phyloP scores from a whole-genome alignment of 2,329 filamentous ascomycete species.

The Fusarium verticillioides region DNA sequence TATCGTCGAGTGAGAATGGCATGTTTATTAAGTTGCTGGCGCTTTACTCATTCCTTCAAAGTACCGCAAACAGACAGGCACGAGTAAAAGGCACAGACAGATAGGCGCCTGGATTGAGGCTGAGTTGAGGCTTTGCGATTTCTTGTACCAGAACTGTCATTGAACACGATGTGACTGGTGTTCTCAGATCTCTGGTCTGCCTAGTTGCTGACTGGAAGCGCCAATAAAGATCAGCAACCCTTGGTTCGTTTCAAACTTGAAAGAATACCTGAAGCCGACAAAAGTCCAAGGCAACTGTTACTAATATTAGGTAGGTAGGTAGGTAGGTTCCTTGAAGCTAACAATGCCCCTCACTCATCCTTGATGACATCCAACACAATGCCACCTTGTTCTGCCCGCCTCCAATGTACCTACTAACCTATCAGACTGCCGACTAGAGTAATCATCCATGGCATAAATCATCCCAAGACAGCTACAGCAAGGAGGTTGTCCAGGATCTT shows the following conservation, averaged over 20 bases:
- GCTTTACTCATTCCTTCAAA: conserved; percentile 14
- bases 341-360: conserved; percentile 25
- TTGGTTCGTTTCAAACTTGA: conserved; percentile 9
- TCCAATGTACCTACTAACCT: not conserved
- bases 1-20: not conserved
- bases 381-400: not conserved
- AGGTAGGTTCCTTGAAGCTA: not conserved
- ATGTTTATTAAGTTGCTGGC: not conserved
- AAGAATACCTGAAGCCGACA: not conserved
- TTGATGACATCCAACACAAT: not conserved
- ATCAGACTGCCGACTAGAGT: not conserved
- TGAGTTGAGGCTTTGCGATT: conserved; percentile 42
- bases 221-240: conserved; percentile 23
- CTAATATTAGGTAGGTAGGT: conserved; percentile 14
- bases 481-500: not conserved
- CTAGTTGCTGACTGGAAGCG: not conserved
- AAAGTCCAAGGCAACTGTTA: not conserved
- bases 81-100: not conserved
- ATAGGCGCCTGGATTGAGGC: conserved; percentile 27
- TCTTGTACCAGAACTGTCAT: conserved; percentile 10
- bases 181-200: conserved; percentile 9
- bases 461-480: not conserved
- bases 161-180: not conserved
- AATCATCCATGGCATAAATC: not conserved
- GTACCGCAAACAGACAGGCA: conserved; percentile 30